Base-by-base conservation (phyloP, 2,329 filamentous ascomycete species). In the Sarocladium oryzae region DNA sequence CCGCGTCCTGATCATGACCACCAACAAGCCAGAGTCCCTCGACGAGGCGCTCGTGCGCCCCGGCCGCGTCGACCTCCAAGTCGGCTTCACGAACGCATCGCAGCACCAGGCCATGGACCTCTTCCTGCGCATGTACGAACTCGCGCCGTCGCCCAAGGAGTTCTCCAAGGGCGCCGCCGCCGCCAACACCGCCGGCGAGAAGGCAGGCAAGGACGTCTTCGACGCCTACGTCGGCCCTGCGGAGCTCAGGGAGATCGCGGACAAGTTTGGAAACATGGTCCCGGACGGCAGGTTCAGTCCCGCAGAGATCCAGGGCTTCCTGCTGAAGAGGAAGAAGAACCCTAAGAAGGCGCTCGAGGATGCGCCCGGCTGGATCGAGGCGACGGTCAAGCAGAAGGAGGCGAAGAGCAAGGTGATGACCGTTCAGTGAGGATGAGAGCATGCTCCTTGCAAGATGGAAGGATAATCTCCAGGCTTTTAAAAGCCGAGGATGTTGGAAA, bases 1-100 rank as follows among this genome's bases (percentile, higher is more conserved):
- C 23, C 79, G 86, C 41, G 79, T 92, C 11, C 76, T 92, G 16
- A 84, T 92, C 69, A 89, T 91, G 85, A 91, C 88, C 0, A 89
- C 86, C 28, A 93, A 92, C 66, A 78, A 82, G 54, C 84, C 85
- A 2, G 83, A 91, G 58, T 75, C 79, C 13, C 77, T 92, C 0
- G 87, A 91, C 61, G 77, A 83, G 41, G 87, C 86, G 0, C 75
- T 93, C 5, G 83, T 90, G 48, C 76, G 87, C 0, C 86, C 88
- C 0, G 86, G 87, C 1, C 75, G 86, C 1, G 82, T 91, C 3
- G 87, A 91, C 56, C 70, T 85, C 36, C 81, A 86, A 58, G 79
- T 90, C 1, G 71, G 71, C 10, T 87, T 90, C 64, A 74, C 69
- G 20, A 77, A 79, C 55, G 79, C 82, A 1, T 79, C 75, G 2